Evolutionary conservation across 2,329 filamentous ascomycete species (phyloP).

Genomic region (Scolecobasidium constrictum): DNA sequence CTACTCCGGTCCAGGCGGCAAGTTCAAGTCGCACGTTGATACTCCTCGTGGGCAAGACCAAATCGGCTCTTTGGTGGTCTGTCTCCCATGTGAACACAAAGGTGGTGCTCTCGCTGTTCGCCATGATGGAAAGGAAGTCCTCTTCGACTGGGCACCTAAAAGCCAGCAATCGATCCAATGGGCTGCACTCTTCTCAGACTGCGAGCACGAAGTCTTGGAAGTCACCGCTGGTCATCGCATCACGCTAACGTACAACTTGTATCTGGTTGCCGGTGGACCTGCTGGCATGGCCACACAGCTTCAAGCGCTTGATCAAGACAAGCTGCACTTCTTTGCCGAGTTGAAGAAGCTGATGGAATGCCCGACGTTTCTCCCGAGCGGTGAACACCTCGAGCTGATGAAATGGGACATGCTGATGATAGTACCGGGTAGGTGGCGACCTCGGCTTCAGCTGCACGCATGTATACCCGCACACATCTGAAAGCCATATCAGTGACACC

Average conservation of each 20-base stretch:
- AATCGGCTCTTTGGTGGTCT: constrained; percentile 45
- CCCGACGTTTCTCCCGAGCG: background rate
- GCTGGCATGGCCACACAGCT: background rate
- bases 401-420: no score
- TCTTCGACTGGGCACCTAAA: background rate
- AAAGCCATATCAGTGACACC: no score
- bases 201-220: constrained; percentile 4
- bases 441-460: no score
- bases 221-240: constrained; percentile 1
- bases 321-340: background rate
- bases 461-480: no score
- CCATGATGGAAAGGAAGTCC: background rate
- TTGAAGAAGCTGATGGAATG: background rate
- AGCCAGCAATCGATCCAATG: background rate
- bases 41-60: constrained; percentile 38
- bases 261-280: background rate
- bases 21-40: constrained; percentile 43
- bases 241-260: constrained; percentile 2
- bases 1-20: constrained; percentile 40
- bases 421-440: no score
- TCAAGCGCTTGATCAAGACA: background rate
- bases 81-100: constrained; percentile 29
- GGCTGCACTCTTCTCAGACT: constrained; percentile 1
- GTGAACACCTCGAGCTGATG: no score
- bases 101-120: constrained; percentile 9